phyloP scores from a whole-genome alignment of 306 rosid genomes.

The Ochetophila trinervis region DNA sequence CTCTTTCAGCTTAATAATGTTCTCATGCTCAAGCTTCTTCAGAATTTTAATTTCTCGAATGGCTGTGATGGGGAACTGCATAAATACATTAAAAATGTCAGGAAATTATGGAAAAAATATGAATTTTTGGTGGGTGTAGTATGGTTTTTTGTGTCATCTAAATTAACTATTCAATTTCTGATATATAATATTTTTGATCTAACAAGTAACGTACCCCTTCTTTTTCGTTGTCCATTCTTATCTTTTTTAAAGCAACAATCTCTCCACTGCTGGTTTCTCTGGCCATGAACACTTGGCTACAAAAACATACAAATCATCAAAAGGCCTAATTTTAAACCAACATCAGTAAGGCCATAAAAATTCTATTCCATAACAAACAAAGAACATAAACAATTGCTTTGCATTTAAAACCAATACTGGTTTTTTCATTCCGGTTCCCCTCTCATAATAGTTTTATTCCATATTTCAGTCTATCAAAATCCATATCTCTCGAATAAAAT shows the following conservation, averaged over 20 bases:
- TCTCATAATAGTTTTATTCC: too few relatives aligned
- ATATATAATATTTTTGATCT: background rate
- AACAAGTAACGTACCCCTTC: constrained; percentile 51
- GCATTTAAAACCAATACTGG: background rate
- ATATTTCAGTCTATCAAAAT: too few relatives aligned
- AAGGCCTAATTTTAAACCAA: background rate
- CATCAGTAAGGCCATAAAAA: background rate
- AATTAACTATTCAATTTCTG: too few relatives aligned
- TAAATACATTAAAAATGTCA: constrained; percentile 11
- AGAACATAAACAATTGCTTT: too few relatives aligned
- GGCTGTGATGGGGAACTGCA: constrained; percentile 73
- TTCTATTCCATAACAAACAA: too few relatives aligned
- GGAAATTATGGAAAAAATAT: background rate
- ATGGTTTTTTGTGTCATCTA: background rate
- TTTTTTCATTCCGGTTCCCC: background rate
- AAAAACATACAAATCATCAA: constrained; percentile 11
- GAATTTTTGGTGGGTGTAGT: background rate
- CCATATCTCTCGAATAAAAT: too few relatives aligned
- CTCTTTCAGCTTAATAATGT: constrained; percentile 66
- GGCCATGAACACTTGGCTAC: constrained; percentile 76
- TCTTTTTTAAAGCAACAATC: constrained; percentile 72
- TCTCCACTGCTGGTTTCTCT: constrained; percentile 63
- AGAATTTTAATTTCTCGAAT: constrained; percentile 70
- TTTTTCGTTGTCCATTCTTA: constrained; percentile 72
- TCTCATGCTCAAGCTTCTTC: constrained; percentile 64